phyloP scores from a whole-genome alignment of 202 grass and related monocot species.

The Musa balbisiana region DNA sequence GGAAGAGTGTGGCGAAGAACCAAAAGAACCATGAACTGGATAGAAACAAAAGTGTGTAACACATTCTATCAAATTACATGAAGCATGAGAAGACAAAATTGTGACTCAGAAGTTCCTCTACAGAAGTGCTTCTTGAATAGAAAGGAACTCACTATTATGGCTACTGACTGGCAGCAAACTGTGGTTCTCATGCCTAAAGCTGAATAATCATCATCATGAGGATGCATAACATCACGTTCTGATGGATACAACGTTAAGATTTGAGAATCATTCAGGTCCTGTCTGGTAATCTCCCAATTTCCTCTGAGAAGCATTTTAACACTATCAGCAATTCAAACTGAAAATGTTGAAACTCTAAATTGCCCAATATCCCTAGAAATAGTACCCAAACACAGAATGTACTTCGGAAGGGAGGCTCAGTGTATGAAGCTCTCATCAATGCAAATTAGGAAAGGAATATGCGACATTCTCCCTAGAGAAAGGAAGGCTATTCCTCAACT shows the following conservation, averaged over 20 bases:
- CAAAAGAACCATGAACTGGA: constrained; percentile 77
- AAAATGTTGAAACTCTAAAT: not conserved
- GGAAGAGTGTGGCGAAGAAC: constrained; percentile 59
- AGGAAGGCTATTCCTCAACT: no score
- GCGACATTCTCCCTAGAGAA: no score
- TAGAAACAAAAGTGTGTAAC: not conserved
- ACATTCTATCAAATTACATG: not conserved
- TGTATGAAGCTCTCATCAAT: not conserved
- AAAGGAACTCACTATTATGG: constrained; percentile 52
- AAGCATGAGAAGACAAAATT: not conserved
- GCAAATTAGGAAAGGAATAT: no score
- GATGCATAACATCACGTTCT: constrained; percentile 27
- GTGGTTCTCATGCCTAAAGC: constrained; percentile 51
- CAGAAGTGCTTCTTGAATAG: not conserved
- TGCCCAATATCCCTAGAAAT: not conserved
- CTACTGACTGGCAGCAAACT: constrained; percentile 51
- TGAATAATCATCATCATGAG: constrained; percentile 38
- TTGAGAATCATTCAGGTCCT: constrained; percentile 57
- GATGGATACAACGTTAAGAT: constrained; percentile 80
- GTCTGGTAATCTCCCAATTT: constrained; percentile 62
- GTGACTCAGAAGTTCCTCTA: not conserved
- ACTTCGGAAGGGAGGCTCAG: not conserved
- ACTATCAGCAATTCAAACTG: not conserved
- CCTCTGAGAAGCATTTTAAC: constrained; percentile 36
- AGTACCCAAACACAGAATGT: not conserved